Base-by-base conservation (phyloP, 192 early-diverging fungal species). In the Podila clonocystis region DNA sequence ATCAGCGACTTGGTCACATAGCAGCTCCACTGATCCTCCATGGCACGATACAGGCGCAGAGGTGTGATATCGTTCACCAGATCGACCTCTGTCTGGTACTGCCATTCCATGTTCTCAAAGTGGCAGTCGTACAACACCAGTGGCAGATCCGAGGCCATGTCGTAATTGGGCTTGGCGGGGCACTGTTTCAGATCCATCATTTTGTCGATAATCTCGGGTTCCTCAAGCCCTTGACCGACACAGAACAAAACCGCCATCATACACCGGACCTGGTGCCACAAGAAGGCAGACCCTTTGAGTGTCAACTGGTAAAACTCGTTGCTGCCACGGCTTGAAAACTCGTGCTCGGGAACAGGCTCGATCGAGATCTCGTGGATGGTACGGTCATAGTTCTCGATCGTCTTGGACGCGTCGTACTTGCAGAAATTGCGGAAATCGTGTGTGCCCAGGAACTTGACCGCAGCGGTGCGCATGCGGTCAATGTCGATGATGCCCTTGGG, bases 261-360 rank as follows among this genome's bases (percentile, higher is more conserved):
- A 83, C 93, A 97, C 24, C 97, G 92, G 59, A 99, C 96, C 83
- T 98, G 97, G 84, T 99, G 97, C 97, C 96, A 99, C 63, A 98
- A 84, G 68, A 98, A 99, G 26, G 96, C 95, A 7, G 93, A 93
- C 30, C 96, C 97, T 22, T 85, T 88, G 34, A 99, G 88, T 63
- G 91, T 89, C 65, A 97, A 85, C 52, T 90, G 87, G 64, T 91
- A 92, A 69, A 93, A 91, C 20, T 89, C 77, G 2, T 70, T 70
- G 49, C 77, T 55, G 15, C 24, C 34, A 9, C 48, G 67, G n/a
- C 12, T 28, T 0, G 77, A 52, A 30, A 80, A 80, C 26, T 73
- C 58, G 33, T 79, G 68, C 58, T 74, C 71, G 3, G 71, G 73
- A 38, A 71, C 66, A 28, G 68, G 29, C 4, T 72, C 70, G 19